A percentile compares a stretch with the other conserved stretches of the same genome.
These are phyloP conservation scores for Echium plantagineum DNA, from an alignment of 257 asterid species.

Conservation along the genomic window DNA sequence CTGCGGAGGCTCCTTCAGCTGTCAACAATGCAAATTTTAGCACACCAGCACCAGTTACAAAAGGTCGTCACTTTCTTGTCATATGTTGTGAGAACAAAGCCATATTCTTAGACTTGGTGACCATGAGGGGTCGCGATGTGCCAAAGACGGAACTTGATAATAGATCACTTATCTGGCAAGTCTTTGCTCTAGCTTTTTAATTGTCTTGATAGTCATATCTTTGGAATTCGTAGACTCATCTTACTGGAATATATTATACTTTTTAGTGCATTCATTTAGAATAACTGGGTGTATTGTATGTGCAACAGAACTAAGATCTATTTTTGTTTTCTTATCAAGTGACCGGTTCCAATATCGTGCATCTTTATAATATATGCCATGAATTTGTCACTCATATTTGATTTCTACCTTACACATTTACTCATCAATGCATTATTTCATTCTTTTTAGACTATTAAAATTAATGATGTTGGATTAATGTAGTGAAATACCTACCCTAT, in stretches of 20 bases:
- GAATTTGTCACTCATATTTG: background rate
- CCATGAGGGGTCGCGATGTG: conserved; percentile 98
- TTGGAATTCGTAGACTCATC: background rate
- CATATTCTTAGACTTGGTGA: conserved; percentile 88
- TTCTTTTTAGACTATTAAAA: background rate
- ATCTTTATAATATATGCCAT: background rate
- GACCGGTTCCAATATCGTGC: background rate
- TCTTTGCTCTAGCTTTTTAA: conserved; percentile 6
- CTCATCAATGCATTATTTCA: background rate
- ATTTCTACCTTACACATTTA: background rate
- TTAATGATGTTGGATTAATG: too few species aligned
- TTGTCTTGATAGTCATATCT: background rate
- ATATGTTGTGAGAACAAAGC: conserved; percentile 97
- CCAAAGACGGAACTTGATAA: conserved; percentile 97
- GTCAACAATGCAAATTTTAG: conserved; percentile 69
- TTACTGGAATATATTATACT: background rate
- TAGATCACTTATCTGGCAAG: conserved; percentile 82
- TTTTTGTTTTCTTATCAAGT: background rate
- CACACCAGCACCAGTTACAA: conserved; percentile 87
- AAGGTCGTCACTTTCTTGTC: conserved; percentile 96
- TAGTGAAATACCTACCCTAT: too few species aligned
- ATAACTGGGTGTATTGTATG: background rate
- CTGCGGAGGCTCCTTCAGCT: conserved; percentile 92
- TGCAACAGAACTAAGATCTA: background rate
- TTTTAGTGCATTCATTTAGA: background rate